Evolutionary conservation across 2,329 filamentous ascomycete genomes (phyloP).

Genomic region (Zarea fungicola): DNA sequence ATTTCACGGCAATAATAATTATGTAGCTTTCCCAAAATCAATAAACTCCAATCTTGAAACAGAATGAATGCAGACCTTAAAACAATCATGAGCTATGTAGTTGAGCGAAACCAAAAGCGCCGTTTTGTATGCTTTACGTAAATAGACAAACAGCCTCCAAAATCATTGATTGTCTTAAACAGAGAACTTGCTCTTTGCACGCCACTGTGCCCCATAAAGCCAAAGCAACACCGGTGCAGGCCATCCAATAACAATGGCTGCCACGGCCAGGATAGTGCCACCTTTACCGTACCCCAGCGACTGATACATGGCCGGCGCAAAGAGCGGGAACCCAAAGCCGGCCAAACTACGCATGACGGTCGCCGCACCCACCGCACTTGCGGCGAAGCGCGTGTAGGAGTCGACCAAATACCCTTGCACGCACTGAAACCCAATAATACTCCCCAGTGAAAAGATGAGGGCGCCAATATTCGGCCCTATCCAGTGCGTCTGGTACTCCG

Average conservation of each 20-base stretch:
- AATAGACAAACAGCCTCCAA: no score
- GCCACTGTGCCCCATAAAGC: slow-evolving; percentile 37
- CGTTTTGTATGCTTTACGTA: not conserved
- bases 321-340: slow-evolving; percentile 48
- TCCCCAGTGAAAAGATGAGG: slow-evolving; percentile 31
- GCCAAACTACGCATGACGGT: slow-evolving; percentile 43
- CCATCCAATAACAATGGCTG: slow-evolving; percentile 35
- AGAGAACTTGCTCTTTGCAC: slow-evolving; percentile 25
- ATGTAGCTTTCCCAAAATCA: no score
- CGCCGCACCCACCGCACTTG: slow-evolving; percentile 39
- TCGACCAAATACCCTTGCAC: slow-evolving; percentile 44
- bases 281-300: slow-evolving; percentile 37
- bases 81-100: not conserved
- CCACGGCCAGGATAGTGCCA: slow-evolving; percentile 37
- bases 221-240: slow-evolving; percentile 41
- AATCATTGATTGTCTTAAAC: slow-evolving; percentile 8
- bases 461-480: slow-evolving; percentile 41
- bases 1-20: no score
- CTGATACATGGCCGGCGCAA: slow-evolving; percentile 42
- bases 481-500: slow-evolving; percentile 39
- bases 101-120: not conserved
- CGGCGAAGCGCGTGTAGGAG: slow-evolving; percentile 40
- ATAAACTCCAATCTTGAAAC: no score
- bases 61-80: not conserved
- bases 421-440: slow-evolving; percentile 39